Conservation (phyloP, 2,329 filamentous ascomycete genomes). For the Pochonia chlamydosporia region DNA sequence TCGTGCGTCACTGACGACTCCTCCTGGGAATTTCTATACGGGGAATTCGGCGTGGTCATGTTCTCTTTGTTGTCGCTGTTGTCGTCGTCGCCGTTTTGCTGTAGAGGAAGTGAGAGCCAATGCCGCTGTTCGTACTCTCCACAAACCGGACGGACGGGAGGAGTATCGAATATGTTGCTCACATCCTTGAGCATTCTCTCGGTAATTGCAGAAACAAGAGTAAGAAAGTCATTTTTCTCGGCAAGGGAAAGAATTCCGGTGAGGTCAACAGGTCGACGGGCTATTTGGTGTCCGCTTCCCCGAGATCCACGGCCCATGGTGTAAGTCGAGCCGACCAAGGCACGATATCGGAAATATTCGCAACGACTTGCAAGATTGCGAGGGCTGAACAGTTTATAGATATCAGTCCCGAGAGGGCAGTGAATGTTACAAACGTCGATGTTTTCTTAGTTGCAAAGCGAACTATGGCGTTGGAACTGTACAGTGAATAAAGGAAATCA, state of each 20-base stretch:
- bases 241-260: slow-evolving; percentile 40
- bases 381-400: not conserved
- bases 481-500: not conserved
- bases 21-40: slow-evolving; percentile 2
- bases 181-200: slow-evolving; percentile 51
- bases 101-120: slow-evolving; percentile 30
- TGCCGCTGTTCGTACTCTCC: slow-evolving; percentile 24
- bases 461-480: no score
- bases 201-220: slow-evolving; percentile 45
- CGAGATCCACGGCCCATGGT: slow-evolving; percentile 35
- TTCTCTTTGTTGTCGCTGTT: slow-evolving; percentile 19
- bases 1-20: slow-evolving; percentile 15
- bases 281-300: slow-evolving; percentile 23
- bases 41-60: slow-evolving; percentile 5
- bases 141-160: slow-evolving; percentile 26
- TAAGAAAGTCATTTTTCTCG: slow-evolving; percentile 47
- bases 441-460: no score
- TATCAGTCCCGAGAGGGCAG: no score
- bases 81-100: slow-evolving; percentile 13
- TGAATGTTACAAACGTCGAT: no score
- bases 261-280: slow-evolving; percentile 44
- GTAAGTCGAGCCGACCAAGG: slow-evolving; percentile 1
- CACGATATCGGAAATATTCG: not conserved
- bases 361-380: not conserved
- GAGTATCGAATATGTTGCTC: slow-evolving; percentile 44